These are phyloP conservation scores for Poa pratensis DNA, from an alignment of 176 grass and related monocot species.

Conservation along the genomic window DNA sequence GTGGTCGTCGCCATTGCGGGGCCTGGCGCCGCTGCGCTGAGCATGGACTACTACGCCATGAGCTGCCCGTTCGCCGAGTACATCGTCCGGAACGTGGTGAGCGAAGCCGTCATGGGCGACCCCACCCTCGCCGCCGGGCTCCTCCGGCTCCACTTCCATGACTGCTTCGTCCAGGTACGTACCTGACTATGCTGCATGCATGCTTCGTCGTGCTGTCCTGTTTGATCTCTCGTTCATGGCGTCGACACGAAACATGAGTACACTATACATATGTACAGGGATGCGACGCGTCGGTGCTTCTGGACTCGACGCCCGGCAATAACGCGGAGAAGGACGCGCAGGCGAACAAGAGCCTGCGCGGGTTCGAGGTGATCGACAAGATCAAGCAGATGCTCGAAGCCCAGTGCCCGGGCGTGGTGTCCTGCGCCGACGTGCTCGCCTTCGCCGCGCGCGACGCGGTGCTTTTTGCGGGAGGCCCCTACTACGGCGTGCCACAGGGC, in stretches of 20 bases:
- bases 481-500: slow-evolving; percentile 63
- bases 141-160: slow-evolving; percentile 90
- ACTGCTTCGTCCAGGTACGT: slow-evolving; percentile 91
- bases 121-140: slow-evolving; percentile 71
- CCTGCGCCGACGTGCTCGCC: slow-evolving; percentile 82
- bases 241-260: background rate
- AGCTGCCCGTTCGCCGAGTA: slow-evolving; percentile 80
- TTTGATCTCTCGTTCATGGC: background rate
- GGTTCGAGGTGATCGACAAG: slow-evolving; percentile 83
- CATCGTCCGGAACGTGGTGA: slow-evolving; percentile 57
- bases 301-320: slow-evolving; percentile 64
- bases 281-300: slow-evolving; percentile 87
- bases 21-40: slow-evolving; percentile 55
- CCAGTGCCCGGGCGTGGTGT: slow-evolving; percentile 75
- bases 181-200: background rate
- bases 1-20: slow-evolving; percentile 37
- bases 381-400: slow-evolving; percentile 68
- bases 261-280: slow-evolving; percentile 46
- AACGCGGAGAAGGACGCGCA: slow-evolving; percentile 83
- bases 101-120: slow-evolving; percentile 52
- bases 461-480: slow-evolving; percentile 63
- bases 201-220: too few relatives aligned
- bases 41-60: slow-evolving; percentile 76
- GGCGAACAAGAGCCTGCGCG: slow-evolving; percentile 74
- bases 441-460: slow-evolving; percentile 82